Evolutionary conservation across 2,329 filamentous ascomycete genomes (phyloP).

Genomic region (Aspergillus ochraceoroseus): DNA sequence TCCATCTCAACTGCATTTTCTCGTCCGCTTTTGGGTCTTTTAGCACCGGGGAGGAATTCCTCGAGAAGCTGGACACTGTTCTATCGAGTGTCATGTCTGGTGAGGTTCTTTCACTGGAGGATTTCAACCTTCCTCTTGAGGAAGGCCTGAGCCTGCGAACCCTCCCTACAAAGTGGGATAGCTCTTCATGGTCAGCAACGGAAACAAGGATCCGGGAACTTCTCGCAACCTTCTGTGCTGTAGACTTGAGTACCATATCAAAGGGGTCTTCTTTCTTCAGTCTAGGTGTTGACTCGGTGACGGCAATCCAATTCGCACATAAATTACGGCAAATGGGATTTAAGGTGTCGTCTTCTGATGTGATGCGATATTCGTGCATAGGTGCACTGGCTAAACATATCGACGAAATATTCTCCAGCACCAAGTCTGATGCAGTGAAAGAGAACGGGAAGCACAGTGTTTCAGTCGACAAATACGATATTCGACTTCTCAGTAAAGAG

Average conservation of each 20-base stretch:
- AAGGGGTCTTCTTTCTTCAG: constrained; percentile 33
- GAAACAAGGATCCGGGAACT: constrained; percentile 25
- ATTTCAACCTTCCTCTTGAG: constrained; percentile 20
- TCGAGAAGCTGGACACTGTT: constrained; percentile 34
- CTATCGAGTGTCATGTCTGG: constrained; percentile 26
- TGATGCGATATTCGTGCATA: constrained; percentile 34
- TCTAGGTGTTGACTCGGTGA: constrained; percentile 33
- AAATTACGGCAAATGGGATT: constrained; percentile 28
- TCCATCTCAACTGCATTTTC: constrained; percentile 27
- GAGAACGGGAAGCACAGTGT: constrained; percentile 14
- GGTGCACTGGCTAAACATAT: constrained; percentile 25
- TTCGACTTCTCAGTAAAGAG: constrained; percentile 16
- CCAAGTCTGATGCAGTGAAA: constrained; percentile 5
- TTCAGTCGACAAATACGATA: too few species aligned
- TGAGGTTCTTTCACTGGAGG: constrained; percentile 23
- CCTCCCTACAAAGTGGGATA: constrained; percentile 18
- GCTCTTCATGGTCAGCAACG: constrained; percentile 20
- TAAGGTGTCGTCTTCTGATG: constrained; percentile 32
- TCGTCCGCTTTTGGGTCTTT: constrained; percentile 25
- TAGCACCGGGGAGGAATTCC: constrained; percentile 23
- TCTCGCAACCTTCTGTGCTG: constrained; percentile 23
- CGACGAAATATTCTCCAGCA: constrained; percentile 8
- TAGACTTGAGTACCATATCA: constrained; percentile 23
- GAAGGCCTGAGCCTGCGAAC: neutral
- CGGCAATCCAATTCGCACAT: constrained; percentile 32